A percentile compares a stretch with the other conserved stretches of the same genome.
Conservation (phyloP, 164 flowering plant species). For the Vitis amurensis region DNA sequence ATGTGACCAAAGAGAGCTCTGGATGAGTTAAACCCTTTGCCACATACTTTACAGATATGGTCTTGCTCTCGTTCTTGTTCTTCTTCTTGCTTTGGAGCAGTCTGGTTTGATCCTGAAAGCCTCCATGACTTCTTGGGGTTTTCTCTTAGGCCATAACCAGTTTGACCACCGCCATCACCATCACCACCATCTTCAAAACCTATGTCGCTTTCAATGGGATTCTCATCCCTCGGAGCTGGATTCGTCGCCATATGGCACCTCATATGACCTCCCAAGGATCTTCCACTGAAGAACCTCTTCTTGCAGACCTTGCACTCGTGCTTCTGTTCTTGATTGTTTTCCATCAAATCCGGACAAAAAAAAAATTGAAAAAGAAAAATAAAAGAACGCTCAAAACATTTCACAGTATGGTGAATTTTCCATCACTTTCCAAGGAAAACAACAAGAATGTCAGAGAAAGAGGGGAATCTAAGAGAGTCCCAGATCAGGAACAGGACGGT, state of each 20-base stretch:
- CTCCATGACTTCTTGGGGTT: constrained; percentile 46
- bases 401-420: background rate
- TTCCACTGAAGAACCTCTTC: constrained; percentile 27
- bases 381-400: constrained; percentile 2
- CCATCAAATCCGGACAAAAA: constrained; percentile 14
- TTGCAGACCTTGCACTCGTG: constrained; percentile 30
- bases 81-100: constrained; percentile 3
- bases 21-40: constrained; percentile 33
- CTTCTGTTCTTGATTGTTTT: constrained; percentile 23
- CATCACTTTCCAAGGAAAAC: background rate
- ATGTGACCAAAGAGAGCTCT: constrained; percentile 45
- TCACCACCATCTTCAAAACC: background rate
- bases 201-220: constrained; percentile 2
- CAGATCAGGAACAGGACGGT: constrained; percentile 6
- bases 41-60: constrained; percentile 34
- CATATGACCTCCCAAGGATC: constrained; percentile 36
- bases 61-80: background rate
- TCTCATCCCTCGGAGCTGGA: constrained; percentile 7
- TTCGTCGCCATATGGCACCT: constrained; percentile 24
- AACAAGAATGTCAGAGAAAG: constrained; percentile 2
- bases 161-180: background rate
- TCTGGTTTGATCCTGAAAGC: constrained; percentile 17
- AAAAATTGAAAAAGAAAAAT: constrained; percentile 4
- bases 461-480: background rate
- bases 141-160: constrained; percentile 36